A percentile compares a stretch with the other conserved stretches of the same genome.
phyloP scores from a whole-genome alignment of 164 flowering plant species.

The Pachysandra terminalis region DNA sequence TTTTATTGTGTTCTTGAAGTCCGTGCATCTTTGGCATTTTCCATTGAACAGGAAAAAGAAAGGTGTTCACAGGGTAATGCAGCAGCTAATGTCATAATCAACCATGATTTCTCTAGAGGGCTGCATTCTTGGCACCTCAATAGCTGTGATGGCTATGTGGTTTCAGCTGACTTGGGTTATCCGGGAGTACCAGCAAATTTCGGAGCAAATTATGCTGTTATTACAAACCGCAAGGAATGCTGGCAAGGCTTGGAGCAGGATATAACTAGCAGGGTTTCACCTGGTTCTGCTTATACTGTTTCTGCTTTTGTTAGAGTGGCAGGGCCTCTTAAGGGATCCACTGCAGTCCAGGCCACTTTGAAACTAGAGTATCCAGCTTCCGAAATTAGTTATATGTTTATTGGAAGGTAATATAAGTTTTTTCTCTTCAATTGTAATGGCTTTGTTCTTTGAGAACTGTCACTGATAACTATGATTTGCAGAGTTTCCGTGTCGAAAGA shows the following conservation, averaged over 20 bases:
- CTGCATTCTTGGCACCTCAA: slow-evolving; percentile 70
- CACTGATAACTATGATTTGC: slow-evolving; percentile 10
- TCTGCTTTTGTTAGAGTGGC: slow-evolving; percentile 54
- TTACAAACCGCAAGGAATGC: slow-evolving; percentile 44
- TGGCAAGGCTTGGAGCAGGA: slow-evolving; percentile 81
- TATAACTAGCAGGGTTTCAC: slow-evolving; percentile 43
- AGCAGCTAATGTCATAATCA: slow-evolving; percentile 43
- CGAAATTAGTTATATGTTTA: slow-evolving; percentile 28
- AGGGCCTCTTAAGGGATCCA: slow-evolving; percentile 32
- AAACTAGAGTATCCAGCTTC: slow-evolving; percentile 38
- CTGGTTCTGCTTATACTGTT: slow-evolving; percentile 41
- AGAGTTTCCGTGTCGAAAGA: slow-evolving; percentile 40
- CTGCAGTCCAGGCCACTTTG: slow-evolving; percentile 54
- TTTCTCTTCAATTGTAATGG: neutral
- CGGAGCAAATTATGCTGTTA: slow-evolving; percentile 39
- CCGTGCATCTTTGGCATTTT: neutral
- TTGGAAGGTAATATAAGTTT: slow-evolving; percentile 39
- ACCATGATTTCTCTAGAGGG: slow-evolving; percentile 77
- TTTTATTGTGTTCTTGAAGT: neutral
- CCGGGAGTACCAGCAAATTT: slow-evolving; percentile 15
- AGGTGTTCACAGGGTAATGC: slow-evolving; percentile 5
- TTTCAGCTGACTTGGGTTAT: slow-evolving; percentile 33
- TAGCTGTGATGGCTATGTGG: slow-evolving; percentile 61
- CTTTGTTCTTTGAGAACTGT: neutral
- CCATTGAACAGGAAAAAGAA: neutral